Percentiles rank a stretch among this genome's conserved stretches.
These are phyloP conservation scores for Backusella liffmaniae DNA, from an alignment of 192 early-diverging fungal genomes.

Conservation along the genomic window DNA sequence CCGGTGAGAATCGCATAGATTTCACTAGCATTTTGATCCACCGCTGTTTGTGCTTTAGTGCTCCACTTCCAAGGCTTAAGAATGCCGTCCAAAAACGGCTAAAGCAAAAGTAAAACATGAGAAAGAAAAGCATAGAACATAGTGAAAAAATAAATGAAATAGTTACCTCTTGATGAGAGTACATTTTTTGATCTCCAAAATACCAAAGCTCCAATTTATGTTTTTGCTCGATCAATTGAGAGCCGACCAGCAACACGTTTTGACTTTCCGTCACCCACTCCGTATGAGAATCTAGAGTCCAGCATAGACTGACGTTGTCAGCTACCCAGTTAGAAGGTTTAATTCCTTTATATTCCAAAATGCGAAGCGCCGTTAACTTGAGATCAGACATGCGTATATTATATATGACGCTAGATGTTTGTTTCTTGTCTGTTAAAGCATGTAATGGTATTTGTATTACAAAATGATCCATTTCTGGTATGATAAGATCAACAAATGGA, in stretches of 20 bases:
- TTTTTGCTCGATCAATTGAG: not conserved
- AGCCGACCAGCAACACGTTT: not conserved
- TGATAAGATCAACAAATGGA: not conserved
- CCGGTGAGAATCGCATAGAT: not conserved
- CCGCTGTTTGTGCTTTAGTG: not conserved
- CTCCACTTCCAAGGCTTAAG: constrained; percentile 1
- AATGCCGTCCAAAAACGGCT: not conserved
- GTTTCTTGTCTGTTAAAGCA: not conserved
- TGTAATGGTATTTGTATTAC: not conserved
- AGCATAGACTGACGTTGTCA: not conserved
- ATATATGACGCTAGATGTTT: not conserved
- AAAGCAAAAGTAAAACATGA: not conserved
- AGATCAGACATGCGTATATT: not conserved
- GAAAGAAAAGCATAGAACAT: not conserved
- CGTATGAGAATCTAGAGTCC: not conserved
- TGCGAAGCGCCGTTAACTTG: not conserved
- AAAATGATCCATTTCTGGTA: constrained; percentile 1
- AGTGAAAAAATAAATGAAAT: not conserved
- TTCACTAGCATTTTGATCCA: not conserved
- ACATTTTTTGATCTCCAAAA: not conserved
- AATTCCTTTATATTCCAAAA: not conserved
- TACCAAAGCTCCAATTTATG: not conserved
- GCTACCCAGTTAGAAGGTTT: not conserved
- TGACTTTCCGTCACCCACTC: not conserved
- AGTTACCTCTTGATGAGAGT: not conserved